Evolutionary conservation across 1,284 basidiomycete species (phyloP).

Genomic region (Boletus calvinii): DNA sequence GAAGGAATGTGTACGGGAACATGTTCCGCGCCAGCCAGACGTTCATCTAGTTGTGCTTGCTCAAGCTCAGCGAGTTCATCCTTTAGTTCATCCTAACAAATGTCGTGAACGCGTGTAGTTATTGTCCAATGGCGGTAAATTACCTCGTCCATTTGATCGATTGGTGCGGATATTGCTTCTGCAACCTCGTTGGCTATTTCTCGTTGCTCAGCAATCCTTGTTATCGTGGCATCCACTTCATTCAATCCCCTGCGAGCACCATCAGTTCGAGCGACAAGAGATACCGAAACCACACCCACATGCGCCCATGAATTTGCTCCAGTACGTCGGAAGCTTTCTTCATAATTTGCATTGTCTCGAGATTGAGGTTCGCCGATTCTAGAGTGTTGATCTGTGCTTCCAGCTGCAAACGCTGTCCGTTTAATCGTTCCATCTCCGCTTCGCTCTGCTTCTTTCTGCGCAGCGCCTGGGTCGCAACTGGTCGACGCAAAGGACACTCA

Average conservation of each 20-base stretch:
- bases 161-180: slow-evolving; percentile 87
- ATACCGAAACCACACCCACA: slow-evolving; percentile 56
- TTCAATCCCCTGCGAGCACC: slow-evolving; percentile 68
- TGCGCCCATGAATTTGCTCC: slow-evolving; percentile 87
- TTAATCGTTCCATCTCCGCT: slow-evolving; percentile 83
- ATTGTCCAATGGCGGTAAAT: slow-evolving; percentile 20
- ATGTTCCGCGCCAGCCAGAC: slow-evolving; percentile 86
- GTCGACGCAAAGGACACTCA: slow-evolving; percentile 7
- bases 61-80: slow-evolving; percentile 89
- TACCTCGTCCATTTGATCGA: slow-evolving; percentile 75
- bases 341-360: slow-evolving; percentile 98
- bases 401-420: slow-evolving; percentile 87
- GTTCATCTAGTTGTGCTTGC: slow-evolving; percentile 87
- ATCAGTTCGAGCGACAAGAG: slow-evolving; percentile 1
- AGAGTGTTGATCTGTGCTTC: slow-evolving; percentile 98
- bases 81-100: slow-evolving; percentile 73
- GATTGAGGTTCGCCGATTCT: slow-evolving; percentile 97
- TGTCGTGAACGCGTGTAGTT: slow-evolving; percentile 10
- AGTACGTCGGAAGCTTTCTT: slow-evolving; percentile 93
- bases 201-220: slow-evolving; percentile 88
- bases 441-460: slow-evolving; percentile 94
- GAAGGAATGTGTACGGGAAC: slow-evolving; percentile 87
- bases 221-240: slow-evolving; percentile 93
- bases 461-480: slow-evolving; percentile 79
- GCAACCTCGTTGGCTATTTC: slow-evolving; percentile 95